A percentile compares a stretch with the other conserved stretches of the same genome.
phyloP scores from a whole-genome alignment of 2,329 filamentous ascomycete genomes.

The Ophiostoma tasmaniense region DNA sequence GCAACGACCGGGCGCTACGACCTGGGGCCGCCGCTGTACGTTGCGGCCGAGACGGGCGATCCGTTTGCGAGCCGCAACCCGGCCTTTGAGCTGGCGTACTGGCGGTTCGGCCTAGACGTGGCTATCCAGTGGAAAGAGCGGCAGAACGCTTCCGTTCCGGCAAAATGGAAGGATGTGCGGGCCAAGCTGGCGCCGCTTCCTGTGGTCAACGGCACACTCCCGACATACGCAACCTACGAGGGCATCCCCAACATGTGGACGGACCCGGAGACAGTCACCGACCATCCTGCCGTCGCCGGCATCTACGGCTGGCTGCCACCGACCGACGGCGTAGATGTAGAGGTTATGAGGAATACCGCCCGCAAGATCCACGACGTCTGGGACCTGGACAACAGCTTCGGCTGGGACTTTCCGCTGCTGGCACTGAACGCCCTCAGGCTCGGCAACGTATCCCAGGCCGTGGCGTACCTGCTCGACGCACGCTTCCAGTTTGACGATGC shows the following conservation, averaged over 20 bases:
- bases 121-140: conserved; percentile 26
- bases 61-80: conserved; percentile 50
- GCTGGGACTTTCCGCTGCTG: neutral
- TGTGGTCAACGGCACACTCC: conserved; percentile 18
- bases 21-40: conserved; percentile 29
- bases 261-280: conserved; percentile 29
- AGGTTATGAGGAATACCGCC: neutral
- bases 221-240: conserved; percentile 47
- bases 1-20: neutral
- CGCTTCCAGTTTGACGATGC: neutral
- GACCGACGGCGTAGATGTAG: neutral
- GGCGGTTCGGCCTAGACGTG: conserved; percentile 50
- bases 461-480: neutral
- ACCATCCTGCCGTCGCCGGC: neutral
- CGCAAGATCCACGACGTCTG: neutral
- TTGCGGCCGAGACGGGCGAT: conserved; percentile 47
- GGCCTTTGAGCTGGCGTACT: conserved; percentile 53
- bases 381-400: neutral
- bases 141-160: neutral
- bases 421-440: neutral
- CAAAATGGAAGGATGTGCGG: conserved; percentile 13
- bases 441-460: neutral
- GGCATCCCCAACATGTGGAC: conserved; percentile 37
- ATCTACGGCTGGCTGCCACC: neutral
- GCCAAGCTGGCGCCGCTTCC: conserved; percentile 47